phyloP scores from a whole-genome alignment of 768 basidiomycete genomes.

The Botryobasidium botryosum region DNA sequence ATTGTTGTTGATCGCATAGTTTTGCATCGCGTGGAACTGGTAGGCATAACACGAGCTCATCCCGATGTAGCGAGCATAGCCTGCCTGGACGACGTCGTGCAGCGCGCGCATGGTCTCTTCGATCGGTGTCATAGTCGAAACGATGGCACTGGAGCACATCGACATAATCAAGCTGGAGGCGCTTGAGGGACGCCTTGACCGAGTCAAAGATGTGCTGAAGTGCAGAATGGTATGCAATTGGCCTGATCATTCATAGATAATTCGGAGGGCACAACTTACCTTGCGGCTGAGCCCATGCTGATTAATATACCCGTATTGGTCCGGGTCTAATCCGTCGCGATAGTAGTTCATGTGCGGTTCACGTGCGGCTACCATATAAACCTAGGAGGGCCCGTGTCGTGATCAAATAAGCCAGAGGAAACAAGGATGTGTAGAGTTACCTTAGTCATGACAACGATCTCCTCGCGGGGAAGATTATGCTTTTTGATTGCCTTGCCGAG shows the following conservation, averaged over 20 bases:
- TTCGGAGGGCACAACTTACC: not conserved
- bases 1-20: too few species aligned
- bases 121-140: too few species aligned
- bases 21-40: too few species aligned
- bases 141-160: constrained; percentile 28
- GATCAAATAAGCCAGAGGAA: too few species aligned
- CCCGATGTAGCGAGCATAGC: constrained; percentile 33
- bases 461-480: constrained; percentile 34
- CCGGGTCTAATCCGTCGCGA: constrained; percentile 9
- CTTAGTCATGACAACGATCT: constrained; percentile 68
- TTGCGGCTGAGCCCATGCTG: constrained; percentile 13
- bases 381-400: too few species aligned
- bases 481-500: constrained; percentile 62
- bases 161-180: constrained; percentile 31
- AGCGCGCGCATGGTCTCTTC: too few species aligned
- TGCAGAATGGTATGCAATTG: not conserved
- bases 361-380: too few species aligned
- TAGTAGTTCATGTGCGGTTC: too few species aligned
- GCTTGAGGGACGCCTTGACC: constrained; percentile 25
- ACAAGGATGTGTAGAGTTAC: too few species aligned
- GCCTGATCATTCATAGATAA: not conserved
- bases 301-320: constrained; percentile 14
- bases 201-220: constrained; percentile 36
- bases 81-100: constrained; percentile 33
- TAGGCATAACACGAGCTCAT: too few species aligned